phyloP scores from a whole-genome alignment of 2,329 filamentous ascomycete species.

The Zymoseptoria tritici region DNA sequence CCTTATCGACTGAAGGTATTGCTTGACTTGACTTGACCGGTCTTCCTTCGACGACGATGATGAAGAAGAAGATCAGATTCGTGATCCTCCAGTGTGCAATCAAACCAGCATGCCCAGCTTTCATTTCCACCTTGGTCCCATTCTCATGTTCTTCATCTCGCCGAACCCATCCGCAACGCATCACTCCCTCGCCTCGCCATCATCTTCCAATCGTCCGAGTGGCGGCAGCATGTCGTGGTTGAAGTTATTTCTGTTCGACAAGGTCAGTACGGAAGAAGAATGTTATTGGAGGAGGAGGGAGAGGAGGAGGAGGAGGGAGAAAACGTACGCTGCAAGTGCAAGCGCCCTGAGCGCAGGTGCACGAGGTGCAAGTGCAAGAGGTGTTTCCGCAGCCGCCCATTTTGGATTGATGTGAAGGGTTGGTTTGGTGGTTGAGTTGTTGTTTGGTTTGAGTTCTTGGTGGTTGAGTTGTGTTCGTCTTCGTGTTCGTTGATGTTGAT shows the following conservation, averaged over 20 bases:
- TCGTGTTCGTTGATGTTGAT: not conserved
- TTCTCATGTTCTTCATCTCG: not conserved
- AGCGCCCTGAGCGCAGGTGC: slow-evolving; percentile 24
- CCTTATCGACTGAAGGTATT: no score
- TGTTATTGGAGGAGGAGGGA: not conserved
- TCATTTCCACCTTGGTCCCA: no score
- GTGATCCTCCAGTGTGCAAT: no score
- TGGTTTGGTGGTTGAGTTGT: slow-evolving; percentile 2
- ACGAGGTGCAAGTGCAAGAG: slow-evolving; percentile 26
- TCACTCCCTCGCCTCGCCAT: not conserved
- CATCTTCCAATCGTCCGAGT: not conserved
- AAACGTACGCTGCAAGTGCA: slow-evolving; percentile 19
- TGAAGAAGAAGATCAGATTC: no score
- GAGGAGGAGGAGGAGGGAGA: not conserved
- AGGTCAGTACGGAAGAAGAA: not conserved
- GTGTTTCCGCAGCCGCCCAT: slow-evolving; percentile 29
- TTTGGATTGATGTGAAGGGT: slow-evolving; percentile 17
- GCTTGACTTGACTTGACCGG: no score
- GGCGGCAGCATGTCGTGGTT: not conserved
- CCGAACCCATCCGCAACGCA: not conserved
- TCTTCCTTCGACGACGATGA: no score
- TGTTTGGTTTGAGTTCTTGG: not conserved
- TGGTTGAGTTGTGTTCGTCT: not conserved
- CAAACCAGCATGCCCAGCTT: no score
- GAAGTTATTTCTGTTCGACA: not conserved